These are phyloP conservation scores for Globisporangium cystogenes DNA, from an alignment of 352 stramenopile genomes.

Conservation along the genomic window DNA sequence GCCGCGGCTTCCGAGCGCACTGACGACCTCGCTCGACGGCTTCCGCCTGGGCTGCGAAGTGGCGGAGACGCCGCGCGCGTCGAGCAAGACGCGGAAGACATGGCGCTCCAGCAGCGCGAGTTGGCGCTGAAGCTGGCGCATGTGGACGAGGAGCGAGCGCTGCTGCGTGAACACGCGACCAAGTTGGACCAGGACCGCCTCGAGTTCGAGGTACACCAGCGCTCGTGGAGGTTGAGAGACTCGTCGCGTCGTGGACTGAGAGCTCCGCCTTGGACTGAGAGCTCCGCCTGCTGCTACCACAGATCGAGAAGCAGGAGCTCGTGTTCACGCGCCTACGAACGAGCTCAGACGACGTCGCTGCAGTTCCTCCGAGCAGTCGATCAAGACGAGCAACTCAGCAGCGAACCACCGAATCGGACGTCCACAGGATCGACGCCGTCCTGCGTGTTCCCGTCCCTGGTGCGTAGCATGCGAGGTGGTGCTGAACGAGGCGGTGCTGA, in stretches of 20 bases:
- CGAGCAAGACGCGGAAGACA: conserved; percentile 16
- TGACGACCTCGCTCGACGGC: neutral
- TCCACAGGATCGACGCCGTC: conserved; percentile 16
- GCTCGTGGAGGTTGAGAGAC: no score
- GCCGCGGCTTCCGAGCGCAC: neutral
- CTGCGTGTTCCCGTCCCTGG: conserved; percentile 39
- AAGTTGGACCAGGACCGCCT: conserved; percentile 61
- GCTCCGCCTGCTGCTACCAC: conserved; percentile 1
- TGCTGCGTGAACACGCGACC: conserved; percentile 42
- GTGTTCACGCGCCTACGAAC: conserved; percentile 12
- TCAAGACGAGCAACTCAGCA: conserved; percentile 13
- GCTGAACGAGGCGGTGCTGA: no score
- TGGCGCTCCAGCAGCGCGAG: conserved; percentile 28
- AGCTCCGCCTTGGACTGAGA: neutral
- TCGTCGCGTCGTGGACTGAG: no score
- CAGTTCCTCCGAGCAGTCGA: conserved; percentile 1
- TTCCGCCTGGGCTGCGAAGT: no score
- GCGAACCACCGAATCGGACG: conserved; percentile 11
- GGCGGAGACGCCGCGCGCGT: neutral
- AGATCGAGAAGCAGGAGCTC: conserved; percentile 39
- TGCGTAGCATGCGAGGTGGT: conserved; percentile 16
- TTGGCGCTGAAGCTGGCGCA: conserved; percentile 28
- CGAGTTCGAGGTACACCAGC: conserved; percentile 37
- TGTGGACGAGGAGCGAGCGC: conserved; percentile 33
- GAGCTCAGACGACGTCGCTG: conserved; percentile 2